These are phyloP conservation scores for Sporobolus alterniflorus DNA, from an alignment of 202 grass and related monocot genomes.

Conservation along the genomic window DNA sequence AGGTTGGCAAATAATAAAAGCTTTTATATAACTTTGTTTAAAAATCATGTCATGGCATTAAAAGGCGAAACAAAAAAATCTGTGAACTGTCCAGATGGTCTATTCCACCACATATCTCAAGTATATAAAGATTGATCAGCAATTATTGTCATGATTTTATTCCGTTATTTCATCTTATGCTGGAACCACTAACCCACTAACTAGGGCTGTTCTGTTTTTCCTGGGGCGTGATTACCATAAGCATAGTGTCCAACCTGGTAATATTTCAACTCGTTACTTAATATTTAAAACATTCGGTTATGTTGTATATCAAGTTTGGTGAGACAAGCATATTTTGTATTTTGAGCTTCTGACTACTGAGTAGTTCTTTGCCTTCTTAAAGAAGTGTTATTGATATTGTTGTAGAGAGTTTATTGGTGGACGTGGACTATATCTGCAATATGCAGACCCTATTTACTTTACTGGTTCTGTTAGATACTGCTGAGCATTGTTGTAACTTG, in stretches of 20 bases:
- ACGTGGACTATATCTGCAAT: neutral
- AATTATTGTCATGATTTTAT: neutral
- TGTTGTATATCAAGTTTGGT: neutral
- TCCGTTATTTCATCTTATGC: neutral
- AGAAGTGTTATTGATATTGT: neutral
- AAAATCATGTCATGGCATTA: neutral
- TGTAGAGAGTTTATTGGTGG: neutral
- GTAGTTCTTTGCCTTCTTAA: neutral
- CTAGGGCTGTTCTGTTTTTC: neutral
- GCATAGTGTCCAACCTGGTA: neutral
- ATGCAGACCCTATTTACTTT: neutral
- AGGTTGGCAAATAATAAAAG: neutral
- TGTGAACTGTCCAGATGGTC: neutral
- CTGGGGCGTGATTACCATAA: neutral
- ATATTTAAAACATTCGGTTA: neutral
- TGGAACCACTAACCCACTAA: neutral
- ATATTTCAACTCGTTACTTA: neutral
- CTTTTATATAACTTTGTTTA: neutral
- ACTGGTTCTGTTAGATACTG: neutral
- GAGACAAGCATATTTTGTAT: neutral
- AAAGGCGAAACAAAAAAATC: neutral
- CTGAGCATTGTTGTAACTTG: conserved; percentile 1
- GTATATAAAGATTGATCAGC: neutral
- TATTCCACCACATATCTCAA: neutral
- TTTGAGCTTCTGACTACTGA: neutral